Evolutionary conservation across 495 filamentous ascomycete genomes (phyloP).

Genomic region (Aeminium ludgeri): DNA sequence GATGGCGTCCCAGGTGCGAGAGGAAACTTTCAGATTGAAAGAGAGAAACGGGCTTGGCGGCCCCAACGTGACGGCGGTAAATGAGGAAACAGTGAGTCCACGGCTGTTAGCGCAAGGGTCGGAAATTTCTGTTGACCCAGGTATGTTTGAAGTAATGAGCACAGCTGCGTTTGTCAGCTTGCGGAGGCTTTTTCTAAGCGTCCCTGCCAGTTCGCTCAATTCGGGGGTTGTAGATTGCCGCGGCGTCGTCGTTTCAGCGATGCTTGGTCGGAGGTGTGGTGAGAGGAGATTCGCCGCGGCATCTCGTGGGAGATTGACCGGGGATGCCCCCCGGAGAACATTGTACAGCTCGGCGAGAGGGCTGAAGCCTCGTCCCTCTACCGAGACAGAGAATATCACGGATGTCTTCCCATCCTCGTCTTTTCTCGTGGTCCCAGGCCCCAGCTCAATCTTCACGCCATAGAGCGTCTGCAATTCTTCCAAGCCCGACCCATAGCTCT

Average conservation of each 20-base stretch:
- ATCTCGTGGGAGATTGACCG: no score
- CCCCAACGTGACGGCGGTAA: conserved; percentile 53
- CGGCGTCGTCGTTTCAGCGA: no score
- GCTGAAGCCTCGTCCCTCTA: no score
- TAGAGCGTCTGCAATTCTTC: neutral
- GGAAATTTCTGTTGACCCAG: neutral
- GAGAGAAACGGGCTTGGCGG: conserved; percentile 48
- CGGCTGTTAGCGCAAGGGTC: conserved; percentile 17
- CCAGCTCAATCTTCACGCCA: neutral
- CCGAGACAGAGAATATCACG: neutral
- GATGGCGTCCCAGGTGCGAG: conserved; percentile 52
- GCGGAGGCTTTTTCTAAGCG: conserved; percentile 50
- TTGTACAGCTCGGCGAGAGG: no score
- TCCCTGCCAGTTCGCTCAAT: conserved; percentile 1
- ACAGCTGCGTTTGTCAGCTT: conserved; percentile 56
- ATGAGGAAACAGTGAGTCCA: conserved; percentile 70
- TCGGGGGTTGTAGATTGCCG: no score
- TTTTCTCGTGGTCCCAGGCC: neutral
- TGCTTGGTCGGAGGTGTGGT: no score
- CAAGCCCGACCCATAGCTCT: no score
- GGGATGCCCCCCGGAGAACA: no score
- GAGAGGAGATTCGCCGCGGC: no score
- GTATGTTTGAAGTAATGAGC: conserved; percentile 37
- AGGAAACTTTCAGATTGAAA: conserved; percentile 64
- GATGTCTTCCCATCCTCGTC: neutral